These are phyloP conservation scores for Citrus medica DNA, from an alignment of 345 rosid genomes.

Conservation along the genomic window DNA sequence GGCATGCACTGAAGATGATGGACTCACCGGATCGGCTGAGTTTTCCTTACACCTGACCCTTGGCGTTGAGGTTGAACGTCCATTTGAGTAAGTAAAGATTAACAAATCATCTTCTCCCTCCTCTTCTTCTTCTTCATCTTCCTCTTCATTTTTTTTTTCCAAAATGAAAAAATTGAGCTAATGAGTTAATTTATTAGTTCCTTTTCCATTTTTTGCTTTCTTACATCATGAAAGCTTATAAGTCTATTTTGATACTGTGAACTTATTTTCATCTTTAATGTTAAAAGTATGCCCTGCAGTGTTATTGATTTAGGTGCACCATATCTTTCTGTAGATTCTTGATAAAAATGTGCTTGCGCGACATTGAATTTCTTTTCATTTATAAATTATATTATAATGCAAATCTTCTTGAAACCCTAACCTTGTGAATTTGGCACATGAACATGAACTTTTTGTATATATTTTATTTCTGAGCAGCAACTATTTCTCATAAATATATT, in stretches of 20 bases:
- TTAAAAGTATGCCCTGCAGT: not conserved
- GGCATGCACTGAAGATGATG: constrained; percentile 35
- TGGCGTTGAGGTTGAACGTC: constrained; percentile 61
- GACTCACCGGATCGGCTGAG: constrained; percentile 19
- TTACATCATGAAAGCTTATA: not conserved
- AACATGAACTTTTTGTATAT: not conserved
- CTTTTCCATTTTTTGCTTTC: not conserved
- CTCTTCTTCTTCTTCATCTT: not conserved
- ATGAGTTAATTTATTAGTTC: not conserved
- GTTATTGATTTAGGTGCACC: not conserved
- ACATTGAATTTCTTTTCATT: not conserved
- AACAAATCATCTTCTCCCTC: too few relatives aligned
- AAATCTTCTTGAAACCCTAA: not conserved
- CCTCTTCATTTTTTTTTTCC: not conserved
- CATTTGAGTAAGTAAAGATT: constrained; percentile 54
- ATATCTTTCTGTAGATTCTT: not conserved
- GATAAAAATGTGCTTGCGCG: not conserved
- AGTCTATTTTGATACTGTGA: not conserved
- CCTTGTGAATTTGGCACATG: not conserved
- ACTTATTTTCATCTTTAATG: not conserved
- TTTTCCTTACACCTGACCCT: constrained; percentile 56
- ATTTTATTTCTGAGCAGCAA: not conserved
- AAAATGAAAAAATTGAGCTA: not conserved
- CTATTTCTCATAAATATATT: not conserved
- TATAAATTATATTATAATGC: not conserved